These are phyloP conservation scores for Neonectria ditissima DNA, from an alignment of 2,329 filamentous ascomycete species.

Conservation along the genomic window DNA sequence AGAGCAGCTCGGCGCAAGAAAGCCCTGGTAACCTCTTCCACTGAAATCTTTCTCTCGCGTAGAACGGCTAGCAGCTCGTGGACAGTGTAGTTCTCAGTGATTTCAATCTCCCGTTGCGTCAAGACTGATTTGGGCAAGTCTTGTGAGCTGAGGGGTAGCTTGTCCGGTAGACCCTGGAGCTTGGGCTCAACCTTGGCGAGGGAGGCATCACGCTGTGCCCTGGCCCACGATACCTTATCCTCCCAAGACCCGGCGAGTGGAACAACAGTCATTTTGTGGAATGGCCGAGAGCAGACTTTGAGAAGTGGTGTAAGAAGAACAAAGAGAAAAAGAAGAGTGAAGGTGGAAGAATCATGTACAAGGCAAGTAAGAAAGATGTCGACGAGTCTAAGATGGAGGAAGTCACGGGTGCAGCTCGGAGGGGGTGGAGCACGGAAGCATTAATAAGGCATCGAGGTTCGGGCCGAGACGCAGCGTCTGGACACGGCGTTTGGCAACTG, in stretches of 20 bases:
- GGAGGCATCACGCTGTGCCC: slow-evolving; percentile 36
- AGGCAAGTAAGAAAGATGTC: neutral
- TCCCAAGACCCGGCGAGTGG: slow-evolving; percentile 19
- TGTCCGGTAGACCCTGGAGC: slow-evolving; percentile 38
- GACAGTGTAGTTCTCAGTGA: slow-evolving; percentile 45
- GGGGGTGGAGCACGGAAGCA: slow-evolving; percentile 1
- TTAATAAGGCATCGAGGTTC: neutral
- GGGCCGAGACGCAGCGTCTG: slow-evolving; percentile 2
- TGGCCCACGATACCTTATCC: slow-evolving; percentile 23
- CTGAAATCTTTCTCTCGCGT: slow-evolving; percentile 36
- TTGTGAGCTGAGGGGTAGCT: slow-evolving; percentile 39
- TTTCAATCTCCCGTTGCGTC: slow-evolving; percentile 44
- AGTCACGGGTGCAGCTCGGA: slow-evolving; percentile 2
- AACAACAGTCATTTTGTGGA: slow-evolving; percentile 9
- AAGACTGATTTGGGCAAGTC: slow-evolving; percentile 38
- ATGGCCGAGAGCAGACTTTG: neutral
- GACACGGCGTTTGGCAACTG: neutral
- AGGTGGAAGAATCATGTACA: neutral
- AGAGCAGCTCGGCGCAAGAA: slow-evolving; percentile 44
- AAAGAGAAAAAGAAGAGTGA: neutral
- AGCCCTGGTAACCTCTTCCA: slow-evolving; percentile 45
- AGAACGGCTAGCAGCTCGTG: slow-evolving; percentile 37
- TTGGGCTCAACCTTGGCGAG: slow-evolving; percentile 44
- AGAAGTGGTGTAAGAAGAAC: neutral
- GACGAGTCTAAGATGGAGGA: neutral